Evolutionary conservation across 108 stramenopile species (phyloP), one percentile per base, ranked within the genome.

Genomic region (Phaeodactylum tricornutum): DNA sequence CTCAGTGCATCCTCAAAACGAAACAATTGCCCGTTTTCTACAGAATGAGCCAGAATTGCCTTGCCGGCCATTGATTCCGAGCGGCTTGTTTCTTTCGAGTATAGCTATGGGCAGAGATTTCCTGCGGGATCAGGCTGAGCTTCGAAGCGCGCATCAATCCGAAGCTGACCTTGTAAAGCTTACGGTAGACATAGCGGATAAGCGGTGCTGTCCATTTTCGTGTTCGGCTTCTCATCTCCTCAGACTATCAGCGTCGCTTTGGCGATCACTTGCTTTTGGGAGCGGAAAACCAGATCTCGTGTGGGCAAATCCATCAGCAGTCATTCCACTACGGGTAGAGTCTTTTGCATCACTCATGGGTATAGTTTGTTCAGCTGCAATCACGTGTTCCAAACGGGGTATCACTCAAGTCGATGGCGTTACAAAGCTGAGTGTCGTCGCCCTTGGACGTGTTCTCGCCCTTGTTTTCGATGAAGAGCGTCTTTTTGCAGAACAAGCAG

Each of bases 1-100:
- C n/a, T 81, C 84, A 4, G 57, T 91, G 11, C 89, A 91, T 54
- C 67, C 79, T 19, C 90, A 92, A 55, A 84, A 85, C 51, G 64
- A 66, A 46, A 64, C 71, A 29, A 54, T 58, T 52, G 66, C 45
- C 47, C 76, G 61, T 56, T 83, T 66, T 55, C 62, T 72, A 42
- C 67, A 64, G 17, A 54, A 72, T 24, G 71, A 72, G 34, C 40
- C 59, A 14, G 57, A 53, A 29, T 34, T 2, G 24, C 44, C 44
- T 7, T n/a, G n/a, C n/a, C n/a, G n/a, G n/a, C n/a, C 23, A 57
- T 63, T 24, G 72, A 59, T 17, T 20, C 39, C 39, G 21, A 41
- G 39, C 39, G 39, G 21, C 39, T 41, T 41, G 39, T 48, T 48
- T 29, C 20, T 48, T 6, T 48, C 47, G 17, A 29, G 32, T 27